Percentiles rank a stretch among this genome's conserved stretches.
phyloP scores from a whole-genome alignment of 345 rosid species.

The Luvunga scandens region DNA sequence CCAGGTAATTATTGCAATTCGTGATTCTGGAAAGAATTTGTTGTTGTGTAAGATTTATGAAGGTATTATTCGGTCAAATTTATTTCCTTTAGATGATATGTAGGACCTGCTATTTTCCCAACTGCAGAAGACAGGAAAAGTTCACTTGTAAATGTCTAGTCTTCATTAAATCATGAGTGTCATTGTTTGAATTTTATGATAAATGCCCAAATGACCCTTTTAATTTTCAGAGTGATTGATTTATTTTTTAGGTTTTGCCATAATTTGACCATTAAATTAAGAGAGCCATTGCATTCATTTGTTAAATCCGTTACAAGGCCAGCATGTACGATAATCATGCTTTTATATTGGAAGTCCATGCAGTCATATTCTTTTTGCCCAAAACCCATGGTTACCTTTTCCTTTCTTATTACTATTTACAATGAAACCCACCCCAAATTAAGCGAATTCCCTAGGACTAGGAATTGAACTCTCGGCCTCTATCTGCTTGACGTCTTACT shows the following conservation, averaged over 20 bases:
- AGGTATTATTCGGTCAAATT: not conserved
- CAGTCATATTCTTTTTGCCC: too few relatives aligned
- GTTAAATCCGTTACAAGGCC: not conserved
- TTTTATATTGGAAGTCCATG: too few relatives aligned
- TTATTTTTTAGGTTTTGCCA: not conserved
- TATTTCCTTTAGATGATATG: not conserved
- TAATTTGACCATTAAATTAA: not conserved
- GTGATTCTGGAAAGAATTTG: not conserved
- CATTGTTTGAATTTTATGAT: not conserved
- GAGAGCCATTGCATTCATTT: not conserved
- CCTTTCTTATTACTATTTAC: too few relatives aligned
- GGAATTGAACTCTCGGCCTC: too few relatives aligned
- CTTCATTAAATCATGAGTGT: not conserved
- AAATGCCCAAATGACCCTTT: not conserved
- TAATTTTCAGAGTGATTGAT: not conserved
- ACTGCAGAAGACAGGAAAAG: not conserved
- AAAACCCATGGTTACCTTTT: too few relatives aligned
- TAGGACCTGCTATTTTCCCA: not conserved
- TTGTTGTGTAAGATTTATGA: not conserved
- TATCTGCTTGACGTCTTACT: too few relatives aligned
- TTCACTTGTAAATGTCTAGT: not conserved
- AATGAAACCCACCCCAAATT: too few relatives aligned
- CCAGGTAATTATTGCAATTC: constrained; percentile 53
- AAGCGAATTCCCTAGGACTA: too few relatives aligned
- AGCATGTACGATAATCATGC: too few relatives aligned